Evolutionary conservation across 2,329 filamentous ascomycete genomes (phyloP).

Genomic region (Stemphylium lycopersici): DNA sequence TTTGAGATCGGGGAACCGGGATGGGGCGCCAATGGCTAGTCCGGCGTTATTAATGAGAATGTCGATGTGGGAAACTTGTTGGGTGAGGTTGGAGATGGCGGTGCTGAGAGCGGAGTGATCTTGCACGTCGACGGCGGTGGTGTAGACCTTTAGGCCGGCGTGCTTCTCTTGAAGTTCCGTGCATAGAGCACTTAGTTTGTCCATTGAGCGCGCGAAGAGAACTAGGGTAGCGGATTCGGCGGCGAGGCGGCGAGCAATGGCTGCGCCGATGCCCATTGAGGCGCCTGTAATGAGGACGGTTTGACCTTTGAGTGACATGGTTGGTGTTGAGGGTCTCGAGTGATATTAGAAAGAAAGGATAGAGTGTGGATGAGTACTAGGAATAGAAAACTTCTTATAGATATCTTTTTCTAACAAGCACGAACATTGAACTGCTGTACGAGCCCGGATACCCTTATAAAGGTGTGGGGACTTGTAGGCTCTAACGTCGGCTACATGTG

Average conservation of each 20-base stretch:
- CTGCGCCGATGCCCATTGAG: conserved; percentile 56
- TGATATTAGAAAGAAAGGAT: not conserved
- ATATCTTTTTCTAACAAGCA: too few relatives aligned
- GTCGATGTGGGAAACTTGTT: conserved; percentile 49
- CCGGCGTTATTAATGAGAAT: conserved; percentile 58
- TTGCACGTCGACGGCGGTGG: conserved; percentile 44
- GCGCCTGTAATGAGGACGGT: conserved; percentile 48
- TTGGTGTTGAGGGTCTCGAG: not conserved
- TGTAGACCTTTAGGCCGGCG: conserved; percentile 30
- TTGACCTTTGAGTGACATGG: conserved; percentile 36
- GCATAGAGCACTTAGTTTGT: conserved; percentile 33
- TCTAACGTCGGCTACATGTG: not conserved
- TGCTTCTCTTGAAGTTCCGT: conserved; percentile 19
- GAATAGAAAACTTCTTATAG: not conserved
- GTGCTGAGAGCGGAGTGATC: conserved; percentile 38
- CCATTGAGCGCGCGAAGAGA: conserved; percentile 51
- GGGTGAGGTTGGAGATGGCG: conserved; percentile 25
- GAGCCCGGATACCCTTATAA: too few relatives aligned
- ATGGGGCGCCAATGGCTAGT: conserved; percentile 56
- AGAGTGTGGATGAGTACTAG: not conserved
- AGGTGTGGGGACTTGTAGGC: too few relatives aligned
- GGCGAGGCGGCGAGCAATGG: conserved; percentile 51
- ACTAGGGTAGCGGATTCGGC: conserved; percentile 50
- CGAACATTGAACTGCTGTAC: too few relatives aligned
- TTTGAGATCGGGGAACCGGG: conserved; percentile 50